Evolutionary conservation across 2,329 filamentous ascomycete species (phyloP).

Genomic region (Massarina eburnea): DNA sequence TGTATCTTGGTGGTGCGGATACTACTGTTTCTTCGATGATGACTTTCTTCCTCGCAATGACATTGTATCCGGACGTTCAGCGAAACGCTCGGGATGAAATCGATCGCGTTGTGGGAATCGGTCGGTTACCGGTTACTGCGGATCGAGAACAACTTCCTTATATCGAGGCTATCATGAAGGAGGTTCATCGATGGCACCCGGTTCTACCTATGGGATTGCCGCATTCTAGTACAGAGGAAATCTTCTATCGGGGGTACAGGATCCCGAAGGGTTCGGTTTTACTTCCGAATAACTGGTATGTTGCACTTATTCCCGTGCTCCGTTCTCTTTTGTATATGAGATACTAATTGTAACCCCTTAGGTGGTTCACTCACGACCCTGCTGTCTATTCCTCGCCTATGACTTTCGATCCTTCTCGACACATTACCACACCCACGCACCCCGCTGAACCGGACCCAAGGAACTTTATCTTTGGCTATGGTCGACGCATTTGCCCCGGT

Average conservation of each 20-base stretch:
- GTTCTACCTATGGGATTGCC: constrained; percentile 34
- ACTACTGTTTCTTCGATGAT: too few relatives aligned
- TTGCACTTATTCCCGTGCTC: neutral
- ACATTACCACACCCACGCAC: constrained; percentile 31
- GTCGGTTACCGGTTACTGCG: constrained; percentile 50
- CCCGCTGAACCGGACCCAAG: constrained; percentile 42
- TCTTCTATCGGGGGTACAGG: constrained; percentile 39
- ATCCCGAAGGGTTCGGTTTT: constrained; percentile 46
- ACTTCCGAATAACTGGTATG: constrained; percentile 42
- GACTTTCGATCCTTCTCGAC: constrained; percentile 49
- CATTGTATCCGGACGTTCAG: constrained; percentile 50
- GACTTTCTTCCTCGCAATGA: constrained; percentile 55
- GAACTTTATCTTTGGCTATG: constrained; percentile 41
- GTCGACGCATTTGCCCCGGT: constrained; percentile 47
- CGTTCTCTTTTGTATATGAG: neutral
- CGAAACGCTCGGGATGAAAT: constrained; percentile 51
- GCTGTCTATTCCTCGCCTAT: constrained; percentile 38
- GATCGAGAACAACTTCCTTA: constrained; percentile 48
- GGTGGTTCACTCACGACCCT: constrained; percentile 46
- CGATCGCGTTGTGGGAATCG: constrained; percentile 50
- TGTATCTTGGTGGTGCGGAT: constrained; percentile 50
- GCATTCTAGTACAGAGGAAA: constrained; percentile 34
- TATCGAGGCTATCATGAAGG: constrained; percentile 33
- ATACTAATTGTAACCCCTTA: constrained; percentile 15
- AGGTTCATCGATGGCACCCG: constrained; percentile 48